phyloP scores from a whole-genome alignment of 2,329 filamentous ascomycete species.

The Venturia carpophila region DNA sequence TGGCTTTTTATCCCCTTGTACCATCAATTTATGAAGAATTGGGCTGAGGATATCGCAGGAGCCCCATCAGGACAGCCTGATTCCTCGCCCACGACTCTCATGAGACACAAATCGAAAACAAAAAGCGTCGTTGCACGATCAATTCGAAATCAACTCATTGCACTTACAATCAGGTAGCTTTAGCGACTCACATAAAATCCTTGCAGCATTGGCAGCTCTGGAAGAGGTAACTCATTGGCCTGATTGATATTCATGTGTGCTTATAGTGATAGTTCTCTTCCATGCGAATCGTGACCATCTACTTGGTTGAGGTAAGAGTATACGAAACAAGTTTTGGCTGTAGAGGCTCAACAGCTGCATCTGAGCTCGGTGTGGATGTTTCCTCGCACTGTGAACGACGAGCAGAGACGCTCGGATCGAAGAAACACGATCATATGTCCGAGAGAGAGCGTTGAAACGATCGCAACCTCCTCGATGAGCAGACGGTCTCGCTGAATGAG shows the following conservation, averaged over 20 bases:
- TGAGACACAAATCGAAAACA: slow-evolving; percentile 2
- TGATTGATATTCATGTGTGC: slow-evolving; percentile 1
- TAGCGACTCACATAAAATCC: slow-evolving; percentile 7
- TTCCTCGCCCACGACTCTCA: slow-evolving; percentile 4
- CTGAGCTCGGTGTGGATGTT: not conserved
- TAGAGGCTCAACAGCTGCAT: not conserved
- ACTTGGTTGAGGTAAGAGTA: not conserved
- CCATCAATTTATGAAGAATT: slow-evolving; percentile 1
- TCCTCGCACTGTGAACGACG: not conserved
- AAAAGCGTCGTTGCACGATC: slow-evolving; percentile 9
- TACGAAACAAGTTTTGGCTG: not conserved
- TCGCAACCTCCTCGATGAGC: not conserved
- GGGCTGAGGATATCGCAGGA: slow-evolving; percentile 13
- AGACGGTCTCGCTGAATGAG: not conserved
- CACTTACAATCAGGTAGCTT: slow-evolving; percentile 10
- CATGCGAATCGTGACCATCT: not conserved
- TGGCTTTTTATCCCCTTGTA: slow-evolving; percentile 7
- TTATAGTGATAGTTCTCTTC: slow-evolving; percentile 9
- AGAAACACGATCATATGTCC: not conserved
- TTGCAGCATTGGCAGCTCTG: not conserved
- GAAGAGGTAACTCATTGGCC: slow-evolving; percentile 4
- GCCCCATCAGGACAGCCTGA: not conserved
- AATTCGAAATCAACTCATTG: slow-evolving; percentile 9
- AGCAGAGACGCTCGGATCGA: no score
- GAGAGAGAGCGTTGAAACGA: not conserved